phyloP scores from a whole-genome alignment of 1,284 basidiomycete species.

The Ceratobasidium sp. region DNA sequence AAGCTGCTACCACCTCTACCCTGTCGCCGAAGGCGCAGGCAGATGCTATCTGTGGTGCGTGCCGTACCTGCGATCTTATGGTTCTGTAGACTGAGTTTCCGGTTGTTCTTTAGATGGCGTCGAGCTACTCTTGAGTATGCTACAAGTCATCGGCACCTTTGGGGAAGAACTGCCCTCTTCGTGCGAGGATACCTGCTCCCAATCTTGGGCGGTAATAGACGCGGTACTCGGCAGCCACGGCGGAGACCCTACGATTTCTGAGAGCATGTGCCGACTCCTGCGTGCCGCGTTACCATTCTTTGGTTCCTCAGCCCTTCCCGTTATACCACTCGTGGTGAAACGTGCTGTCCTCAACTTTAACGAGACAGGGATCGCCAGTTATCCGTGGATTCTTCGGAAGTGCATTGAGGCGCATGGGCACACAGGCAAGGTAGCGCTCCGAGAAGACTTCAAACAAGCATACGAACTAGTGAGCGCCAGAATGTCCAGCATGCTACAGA shows the following conservation, averaged over 20 bases:
- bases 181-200: slow-evolving; percentile 83
- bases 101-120: slow-evolving; percentile 70
- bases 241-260: slow-evolving; percentile 82
- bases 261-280: slow-evolving; percentile 88
- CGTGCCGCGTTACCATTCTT: slow-evolving; percentile 89
- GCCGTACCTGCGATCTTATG: neutral
- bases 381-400: slow-evolving; percentile 95
- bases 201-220: slow-evolving; percentile 90
- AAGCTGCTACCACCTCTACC: slow-evolving; percentile 64
- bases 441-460: slow-evolving; percentile 70
- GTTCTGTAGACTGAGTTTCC: slow-evolving; percentile 49
- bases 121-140: slow-evolving; percentile 91
- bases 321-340: slow-evolving; percentile 78
- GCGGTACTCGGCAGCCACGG: slow-evolving; percentile 84
- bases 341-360: slow-evolving; percentile 87
- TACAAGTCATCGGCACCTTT: slow-evolving; percentile 83
- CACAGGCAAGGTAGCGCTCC: slow-evolving; percentile 67
- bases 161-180: slow-evolving; percentile 83
- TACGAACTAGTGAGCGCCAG: slow-evolving; percentile 83
- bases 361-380: slow-evolving; percentile 85
- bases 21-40: slow-evolving; percentile 52
- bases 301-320: slow-evolving; percentile 72
- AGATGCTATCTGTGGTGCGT: slow-evolving; percentile 49
- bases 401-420: slow-evolving; percentile 79
- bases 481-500: slow-evolving; percentile 74